Base-by-base conservation (phyloP, 208 protist species). In the Paratrypanosoma confusum region DNA sequence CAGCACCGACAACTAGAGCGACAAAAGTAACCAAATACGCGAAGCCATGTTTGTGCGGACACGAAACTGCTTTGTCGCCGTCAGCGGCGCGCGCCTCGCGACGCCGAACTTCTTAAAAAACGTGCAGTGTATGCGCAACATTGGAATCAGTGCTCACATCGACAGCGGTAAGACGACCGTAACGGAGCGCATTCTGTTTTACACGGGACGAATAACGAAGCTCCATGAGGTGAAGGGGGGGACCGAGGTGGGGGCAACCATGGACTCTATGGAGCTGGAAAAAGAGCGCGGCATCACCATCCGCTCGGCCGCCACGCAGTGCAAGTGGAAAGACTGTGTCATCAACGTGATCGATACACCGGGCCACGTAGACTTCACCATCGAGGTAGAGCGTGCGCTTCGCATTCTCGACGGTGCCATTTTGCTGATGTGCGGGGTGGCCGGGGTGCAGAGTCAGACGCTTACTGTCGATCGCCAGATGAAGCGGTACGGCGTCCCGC, bases 321-420 rank as follows among this genome's bases (percentile, higher is more conserved):
- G 78, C 43, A 55, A 60, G 16, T 99, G 97, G 97, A 80, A 81
- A 18, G 90, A 95, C 31, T 63, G 68, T 49, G 77, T 90, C 42
- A 96, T 99, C 57, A 99, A 99, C 68, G 91, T 99, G 42, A 99
- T 99, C 57, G 97, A 99, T 77, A 99, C 97, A 14, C 97, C 97
- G 24, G 97, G 96, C 31, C 97, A 99, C 77, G 97, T 99, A 8
- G 97, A 99, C 80, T 99, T 99, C 73, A 99, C 97, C 31, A 98
- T 99, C 39, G 97, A 99, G 63, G 97, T 98, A 32, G 90, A 96
- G 63, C 78, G 97, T 21, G 83, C 96, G n/a, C 81, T 99, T 43
- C 88, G 96, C 54, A 97, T 99, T 39, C 75, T 99, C 25, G 97
- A 99, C 53, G 97, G 97, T 26, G 97, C 97, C 29, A 84, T 99